phyloP scores from a whole-genome alignment of 1,139 yeast species.

The Debaryomyces robertsiae region DNA sequence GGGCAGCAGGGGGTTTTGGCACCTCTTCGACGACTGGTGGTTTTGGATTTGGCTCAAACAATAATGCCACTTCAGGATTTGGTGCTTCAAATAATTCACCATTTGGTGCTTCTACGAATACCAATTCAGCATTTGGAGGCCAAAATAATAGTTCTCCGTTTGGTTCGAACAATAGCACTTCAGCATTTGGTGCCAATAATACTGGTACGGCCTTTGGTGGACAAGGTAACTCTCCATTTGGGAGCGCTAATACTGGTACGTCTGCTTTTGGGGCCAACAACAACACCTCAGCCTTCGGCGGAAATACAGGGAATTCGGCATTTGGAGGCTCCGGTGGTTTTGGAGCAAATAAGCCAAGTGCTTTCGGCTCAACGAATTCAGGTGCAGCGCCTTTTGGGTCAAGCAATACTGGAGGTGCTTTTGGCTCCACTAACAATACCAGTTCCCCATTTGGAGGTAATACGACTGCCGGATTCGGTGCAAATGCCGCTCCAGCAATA shows the following conservation, averaged over 20 bases:
- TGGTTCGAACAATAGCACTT: conserved; percentile 19
- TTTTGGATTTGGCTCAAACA: conserved; percentile 24
- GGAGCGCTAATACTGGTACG: conserved; percentile 15
- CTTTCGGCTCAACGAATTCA: conserved; percentile 18
- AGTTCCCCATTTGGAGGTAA: conserved; percentile 11
- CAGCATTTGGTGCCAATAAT: conserved; percentile 34
- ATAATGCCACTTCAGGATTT: conserved; percentile 37
- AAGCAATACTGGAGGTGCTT: conserved; percentile 16
- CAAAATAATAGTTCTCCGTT: conserved; percentile 17
- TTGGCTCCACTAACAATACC: conserved; percentile 16
- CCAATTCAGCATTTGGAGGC: conserved; percentile 24
- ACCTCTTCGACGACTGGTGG: conserved; percentile 18
- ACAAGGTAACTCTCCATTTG: conserved; percentile 23
- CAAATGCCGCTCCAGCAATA: conserved; percentile 6
- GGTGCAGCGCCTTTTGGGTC: conserved; percentile 27
- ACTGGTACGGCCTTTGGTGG: conserved; percentile 28
- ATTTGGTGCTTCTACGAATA: conserved; percentile 26
- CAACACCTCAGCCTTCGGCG: conserved; percentile 25
- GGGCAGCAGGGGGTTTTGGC: conserved; percentile 23
- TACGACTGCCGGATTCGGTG: conserved; percentile 27
- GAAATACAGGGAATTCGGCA: conserved; percentile 17
- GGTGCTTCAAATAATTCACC: conserved; percentile 32
- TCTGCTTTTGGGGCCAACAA: conserved; percentile 22
- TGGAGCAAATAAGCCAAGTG: conserved; percentile 15
- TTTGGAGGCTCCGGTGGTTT: conserved; percentile 21